Base-by-base conservation (phyloP, 257 asterid genomes). In the Parsonsia alboflavescens region DNA sequence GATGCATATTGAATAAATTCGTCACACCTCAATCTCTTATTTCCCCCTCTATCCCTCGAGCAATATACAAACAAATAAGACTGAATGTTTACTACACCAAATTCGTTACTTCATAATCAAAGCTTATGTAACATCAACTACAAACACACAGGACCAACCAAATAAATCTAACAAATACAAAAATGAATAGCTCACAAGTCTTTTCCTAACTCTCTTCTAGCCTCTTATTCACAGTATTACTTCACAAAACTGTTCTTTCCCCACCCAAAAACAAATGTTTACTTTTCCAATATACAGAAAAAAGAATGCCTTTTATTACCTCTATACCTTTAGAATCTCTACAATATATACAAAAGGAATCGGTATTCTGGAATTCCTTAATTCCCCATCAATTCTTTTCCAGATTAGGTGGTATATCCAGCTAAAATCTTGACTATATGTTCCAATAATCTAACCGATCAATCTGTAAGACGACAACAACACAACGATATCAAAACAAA, bases 1-100 rank as follows among this genome's bases (percentile, higher is more conserved):
- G 70, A 65, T 65, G 70, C 70, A 65, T 65, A 42, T 44, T 65
- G 70, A 39, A 65, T 28, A 65, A 65, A 4, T 19, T 65, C 16
- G 17, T 65, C 49, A 10, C 28, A 17, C 49, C 48, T 65, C 26
- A n/a, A 65, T 65, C 70, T 16, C 0, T 33, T 9, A 17, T 2
- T 65, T 65, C 24, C 50, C 22, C 69, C 30, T 39, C 70, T 6
- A 39, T 65, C 26, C 70, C 4, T 7, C 22, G 6, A 21, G 7
- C 17, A 59, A 24, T 59, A 59, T 24, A 54, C 65, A 12, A 26
- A 26, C 41, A 59, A 26, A 26, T 26, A 41, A 59, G 17, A 26
- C 41, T 26, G 65, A 65, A 15, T 0, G 50, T 2, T 42, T 65
- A 36, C 8, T 21, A 19, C 70, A 65, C 16, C 21, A 65, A 65